Conservation (phyloP, 2,329 filamentous ascomycete genomes). For the Stemphylium vesicarium region DNA sequence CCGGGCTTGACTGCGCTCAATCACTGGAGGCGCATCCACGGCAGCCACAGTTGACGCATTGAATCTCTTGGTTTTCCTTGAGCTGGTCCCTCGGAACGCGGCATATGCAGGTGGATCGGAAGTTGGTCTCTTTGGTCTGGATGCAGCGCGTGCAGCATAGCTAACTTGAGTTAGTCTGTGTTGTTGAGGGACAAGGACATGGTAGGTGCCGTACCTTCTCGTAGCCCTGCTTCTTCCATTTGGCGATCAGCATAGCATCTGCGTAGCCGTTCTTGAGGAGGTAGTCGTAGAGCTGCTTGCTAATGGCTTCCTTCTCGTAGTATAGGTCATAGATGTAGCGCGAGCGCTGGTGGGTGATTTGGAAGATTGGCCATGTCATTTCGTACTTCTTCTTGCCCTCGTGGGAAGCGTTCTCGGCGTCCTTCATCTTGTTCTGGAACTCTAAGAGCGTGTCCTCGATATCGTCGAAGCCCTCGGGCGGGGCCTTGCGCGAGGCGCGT, state of each 20-base stretch:
- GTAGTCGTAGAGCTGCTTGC: conserved; percentile 91
- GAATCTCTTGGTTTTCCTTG: conserved; percentile 87
- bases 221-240: conserved; percentile 99
- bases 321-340: conserved; percentile 98
- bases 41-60: conserved; percentile 96
- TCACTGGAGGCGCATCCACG: conserved; percentile 87
- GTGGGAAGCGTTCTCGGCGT: conserved; percentile 86
- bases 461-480: conserved; percentile 84
- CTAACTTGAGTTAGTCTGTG: conserved; percentile 52
- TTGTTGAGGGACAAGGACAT: neutral
- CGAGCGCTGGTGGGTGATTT: conserved; percentile 90
- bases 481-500: conserved; percentile 77
- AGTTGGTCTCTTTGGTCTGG: conserved; percentile 99
- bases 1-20: conserved; percentile 50
- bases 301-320: conserved; percentile 97
- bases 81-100: conserved; percentile 88
- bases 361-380: conserved; percentile 95
- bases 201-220: conserved; percentile 73
- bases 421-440: conserved; percentile 91
- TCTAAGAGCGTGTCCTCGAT: conserved; percentile 86
- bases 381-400: conserved; percentile 86
- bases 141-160: conserved; percentile 95
- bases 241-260: conserved; percentile 93
- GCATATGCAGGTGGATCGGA: conserved; percentile 96
- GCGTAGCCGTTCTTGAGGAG: conserved; percentile 96